These are phyloP conservation scores for Colletotrichum salicis DNA, from an alignment of 2,329 filamentous ascomycete genomes.

Conservation along the genomic window DNA sequence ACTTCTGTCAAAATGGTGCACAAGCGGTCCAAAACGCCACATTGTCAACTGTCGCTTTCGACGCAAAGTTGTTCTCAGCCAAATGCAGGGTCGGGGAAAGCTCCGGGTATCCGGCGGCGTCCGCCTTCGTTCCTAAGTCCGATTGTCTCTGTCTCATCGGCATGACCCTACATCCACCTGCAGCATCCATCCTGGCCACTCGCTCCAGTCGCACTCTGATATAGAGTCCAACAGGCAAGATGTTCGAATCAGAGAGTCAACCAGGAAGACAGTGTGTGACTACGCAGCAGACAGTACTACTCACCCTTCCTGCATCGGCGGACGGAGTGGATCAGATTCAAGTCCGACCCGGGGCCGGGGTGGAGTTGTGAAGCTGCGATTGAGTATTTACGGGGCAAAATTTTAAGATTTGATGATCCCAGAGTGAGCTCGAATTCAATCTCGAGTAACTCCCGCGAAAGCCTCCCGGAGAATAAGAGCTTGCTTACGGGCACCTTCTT, in stretches of 20 bases:
- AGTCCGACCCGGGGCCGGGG: conserved; percentile 26
- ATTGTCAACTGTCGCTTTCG: not conserved
- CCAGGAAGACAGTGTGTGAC: not conserved
- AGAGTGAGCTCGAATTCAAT: not conserved
- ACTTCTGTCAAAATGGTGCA: not conserved
- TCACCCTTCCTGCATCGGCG: conserved; percentile 35
- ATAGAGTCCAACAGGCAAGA: not conserved
- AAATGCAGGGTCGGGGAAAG: not conserved
- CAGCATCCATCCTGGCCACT: not conserved
- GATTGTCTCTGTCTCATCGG: not conserved
- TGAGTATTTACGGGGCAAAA: not conserved
- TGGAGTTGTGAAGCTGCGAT: conserved; percentile 6
- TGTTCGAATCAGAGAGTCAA: not conserved
- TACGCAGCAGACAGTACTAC: conserved; percentile 12
- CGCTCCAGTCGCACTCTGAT: not conserved
- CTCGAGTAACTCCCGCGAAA: not conserved
- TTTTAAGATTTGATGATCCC: conserved; percentile 8
- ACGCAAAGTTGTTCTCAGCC: not conserved
- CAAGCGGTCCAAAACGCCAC: not conserved
- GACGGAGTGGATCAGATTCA: conserved; percentile 17
- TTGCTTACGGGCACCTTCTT: not conserved
- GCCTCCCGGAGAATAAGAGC: not conserved
- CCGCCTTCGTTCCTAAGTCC: not conserved
- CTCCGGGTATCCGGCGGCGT: not conserved
- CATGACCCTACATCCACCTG: not conserved